Evolutionary conservation across 1,139 yeast genomes (phyloP), one percentile per base, ranked within the genome.

Genomic region (Geotrichum candidum): DNA sequence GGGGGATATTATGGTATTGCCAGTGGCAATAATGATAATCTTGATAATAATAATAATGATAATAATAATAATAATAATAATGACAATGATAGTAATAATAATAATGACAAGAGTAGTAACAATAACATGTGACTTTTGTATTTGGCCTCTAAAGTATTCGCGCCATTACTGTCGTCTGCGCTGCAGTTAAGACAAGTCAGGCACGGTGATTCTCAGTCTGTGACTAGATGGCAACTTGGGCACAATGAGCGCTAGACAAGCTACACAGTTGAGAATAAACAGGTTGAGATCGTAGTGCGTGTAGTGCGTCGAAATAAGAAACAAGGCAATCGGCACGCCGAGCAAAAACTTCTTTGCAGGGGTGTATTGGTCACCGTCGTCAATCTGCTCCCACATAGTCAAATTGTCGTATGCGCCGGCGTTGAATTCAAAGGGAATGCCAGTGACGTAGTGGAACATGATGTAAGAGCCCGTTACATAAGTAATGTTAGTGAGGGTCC

Each of bases 301-400:
- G 74, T 92, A 94, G 74, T 94, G 98, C 1, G 98, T 92, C 63
- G 96, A 86, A 59, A 91, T 80, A 69, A 94, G 80, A 71, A 94
- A 94, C 70, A 94, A 80, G 10, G 85, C 87, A 67, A 94, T 89
- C 51, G 99, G 99, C 18, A 94, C 97, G 64, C 90, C 85, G 78
- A 92, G 83, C 69, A 94, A 79, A 72, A 91, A 94, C 76, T 94
- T 94, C 79, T 94, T 91, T 33, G 97, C 86, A 5, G 99, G 99
- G 0, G 99, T 94, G 74, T 92, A 94, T 74, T 91, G 96, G 72
- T 91, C 97, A 65, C 98, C 99, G 70, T 92, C 87, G 75, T 94
- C 97, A 67, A 94, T 87, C 76, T 94, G 99, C 76, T 94, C 99
- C 99, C 99, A 94, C 97, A 94, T 90, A 35, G 97, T 94, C 69